Conservation (phyloP, 106 monocot species). For the Dendrobium huoshanense region DNA sequence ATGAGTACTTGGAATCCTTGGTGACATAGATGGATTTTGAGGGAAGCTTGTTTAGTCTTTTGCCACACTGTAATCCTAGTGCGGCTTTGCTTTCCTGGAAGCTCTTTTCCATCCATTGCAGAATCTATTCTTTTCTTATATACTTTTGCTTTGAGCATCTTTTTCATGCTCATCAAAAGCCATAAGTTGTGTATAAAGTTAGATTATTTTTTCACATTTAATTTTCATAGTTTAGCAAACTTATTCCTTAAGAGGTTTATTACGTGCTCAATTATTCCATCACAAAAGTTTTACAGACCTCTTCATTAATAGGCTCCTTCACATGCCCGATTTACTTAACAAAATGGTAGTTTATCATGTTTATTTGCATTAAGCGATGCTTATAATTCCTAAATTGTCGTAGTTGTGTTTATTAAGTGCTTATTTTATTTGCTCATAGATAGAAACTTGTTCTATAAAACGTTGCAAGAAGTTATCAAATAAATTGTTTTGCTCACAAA, state of each 20-base stretch:
- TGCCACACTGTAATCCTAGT: neutral
- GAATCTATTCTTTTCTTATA: neutral
- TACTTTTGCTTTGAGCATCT: neutral
- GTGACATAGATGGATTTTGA: conserved; percentile 14
- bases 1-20: conserved; percentile 88
- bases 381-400: neutral
- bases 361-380: neutral
- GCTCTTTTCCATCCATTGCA: neutral
- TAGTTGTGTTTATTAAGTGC: neutral
- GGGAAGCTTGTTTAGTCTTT: neutral
- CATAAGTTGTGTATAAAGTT: neutral
- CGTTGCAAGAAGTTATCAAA: neutral
- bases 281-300: neutral
- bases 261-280: neutral
- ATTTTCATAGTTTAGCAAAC: neutral
- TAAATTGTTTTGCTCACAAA: no score
- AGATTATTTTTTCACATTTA: neutral
- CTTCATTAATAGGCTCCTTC: no score
- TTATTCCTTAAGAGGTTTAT: neutral
- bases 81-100: neutral
- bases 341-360: neutral
- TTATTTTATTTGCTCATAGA: neutral
- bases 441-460: neutral
- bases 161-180: neutral
- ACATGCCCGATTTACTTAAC: no score